These are phyloP conservation scores for Setaria viridis DNA, from an alignment of 202 grass and related monocot genomes.

Conservation along the genomic window DNA sequence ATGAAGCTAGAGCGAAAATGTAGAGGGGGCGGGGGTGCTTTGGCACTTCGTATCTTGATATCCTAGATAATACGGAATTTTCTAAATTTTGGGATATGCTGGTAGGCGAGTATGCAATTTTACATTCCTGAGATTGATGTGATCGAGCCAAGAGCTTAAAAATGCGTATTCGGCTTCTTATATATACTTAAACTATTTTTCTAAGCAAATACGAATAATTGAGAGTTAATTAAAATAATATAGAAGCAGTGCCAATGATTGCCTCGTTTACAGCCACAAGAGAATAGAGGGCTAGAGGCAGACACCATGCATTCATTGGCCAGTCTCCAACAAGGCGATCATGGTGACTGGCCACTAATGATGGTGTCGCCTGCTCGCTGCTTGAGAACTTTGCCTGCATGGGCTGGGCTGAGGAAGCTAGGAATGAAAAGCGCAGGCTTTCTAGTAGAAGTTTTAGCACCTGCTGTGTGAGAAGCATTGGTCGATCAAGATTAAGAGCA, in stretches of 20 bases:
- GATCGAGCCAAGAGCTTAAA: background rate
- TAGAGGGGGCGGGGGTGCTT: rapidly evolving
- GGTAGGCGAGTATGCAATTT: background rate
- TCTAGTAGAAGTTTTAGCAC: too few relatives aligned
- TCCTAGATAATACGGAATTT: background rate
- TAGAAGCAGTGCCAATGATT: background rate
- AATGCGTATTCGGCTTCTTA: background rate
- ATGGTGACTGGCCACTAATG: background rate
- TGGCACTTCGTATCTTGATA: background rate
- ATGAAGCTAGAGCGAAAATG: background rate
- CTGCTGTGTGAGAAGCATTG: background rate
- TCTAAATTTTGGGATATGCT: background rate
- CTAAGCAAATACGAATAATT: background rate
- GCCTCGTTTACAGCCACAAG: background rate
- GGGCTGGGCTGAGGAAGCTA: background rate
- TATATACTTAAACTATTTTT: background rate
- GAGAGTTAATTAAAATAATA: background rate
- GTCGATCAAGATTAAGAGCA: background rate
- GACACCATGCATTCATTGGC: background rate
- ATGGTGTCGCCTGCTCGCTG: background rate
- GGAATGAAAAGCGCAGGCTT: background rate
- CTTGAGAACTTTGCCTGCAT: background rate
- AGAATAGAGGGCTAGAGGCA: background rate
- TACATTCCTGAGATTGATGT: background rate
- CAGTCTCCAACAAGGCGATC: background rate